Evolutionary conservation across 305 asterid genomes (phyloP).

Genomic region (Ajuga reptans): DNA sequence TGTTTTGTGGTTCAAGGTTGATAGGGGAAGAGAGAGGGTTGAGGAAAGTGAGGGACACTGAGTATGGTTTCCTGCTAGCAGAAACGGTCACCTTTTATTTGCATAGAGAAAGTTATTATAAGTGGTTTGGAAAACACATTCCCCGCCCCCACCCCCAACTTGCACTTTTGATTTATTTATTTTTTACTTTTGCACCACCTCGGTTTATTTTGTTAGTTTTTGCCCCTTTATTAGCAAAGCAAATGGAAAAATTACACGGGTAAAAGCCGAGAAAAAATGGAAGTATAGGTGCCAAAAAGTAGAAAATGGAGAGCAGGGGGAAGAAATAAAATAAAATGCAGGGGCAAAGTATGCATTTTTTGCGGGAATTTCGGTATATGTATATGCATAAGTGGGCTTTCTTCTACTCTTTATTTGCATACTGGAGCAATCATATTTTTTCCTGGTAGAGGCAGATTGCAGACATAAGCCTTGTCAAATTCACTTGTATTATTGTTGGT

Average conservation of each 20-base stretch:
- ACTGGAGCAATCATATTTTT: background rate
- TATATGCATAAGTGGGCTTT: background rate
- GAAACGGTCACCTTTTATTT: background rate
- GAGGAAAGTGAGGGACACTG: background rate
- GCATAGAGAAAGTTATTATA: background rate
- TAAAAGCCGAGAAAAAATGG: background rate
- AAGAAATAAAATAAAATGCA: too few relatives aligned
- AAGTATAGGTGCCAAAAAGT: background rate
- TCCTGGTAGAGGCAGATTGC: background rate
- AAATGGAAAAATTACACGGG: background rate
- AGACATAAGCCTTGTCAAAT: background rate
- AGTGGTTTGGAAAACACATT: too few relatives aligned
- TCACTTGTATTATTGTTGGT: background rate
- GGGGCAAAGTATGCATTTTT: background rate
- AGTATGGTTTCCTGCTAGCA: background rate
- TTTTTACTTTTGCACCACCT: too few relatives aligned
- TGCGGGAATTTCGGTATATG: background rate
- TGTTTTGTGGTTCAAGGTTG: background rate
- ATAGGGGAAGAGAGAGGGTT: too few relatives aligned
- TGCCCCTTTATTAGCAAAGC: background rate
- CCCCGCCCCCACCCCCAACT: too few relatives aligned
- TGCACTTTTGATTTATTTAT: too few relatives aligned
- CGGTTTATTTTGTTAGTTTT: too few relatives aligned
- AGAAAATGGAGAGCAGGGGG: background rate
- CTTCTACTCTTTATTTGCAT: background rate